phyloP scores from a whole-genome alignment of 2,329 filamentous ascomycete genomes.

The Fusarium xyrophilum region DNA sequence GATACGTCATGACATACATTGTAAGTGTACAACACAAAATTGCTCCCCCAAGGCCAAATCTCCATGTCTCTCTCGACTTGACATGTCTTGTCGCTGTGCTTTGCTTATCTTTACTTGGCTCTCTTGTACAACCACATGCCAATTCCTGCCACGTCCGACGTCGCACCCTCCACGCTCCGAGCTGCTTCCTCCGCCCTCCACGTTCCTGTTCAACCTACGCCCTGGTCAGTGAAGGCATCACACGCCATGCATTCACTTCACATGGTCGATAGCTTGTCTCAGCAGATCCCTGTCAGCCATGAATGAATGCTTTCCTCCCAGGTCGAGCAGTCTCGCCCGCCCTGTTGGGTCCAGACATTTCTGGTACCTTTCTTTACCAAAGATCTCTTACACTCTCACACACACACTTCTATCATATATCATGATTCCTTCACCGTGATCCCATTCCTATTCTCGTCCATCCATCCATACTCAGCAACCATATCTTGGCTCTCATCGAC shows the following conservation, averaged over 20 bases:
- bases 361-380: constrained; percentile 19
- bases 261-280: constrained; percentile 25
- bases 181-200: constrained; percentile 28
- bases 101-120: not conserved
- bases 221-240: constrained; percentile 30
- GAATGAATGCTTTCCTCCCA: constrained; percentile 8
- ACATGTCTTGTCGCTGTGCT: not conserved
- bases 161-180: constrained; percentile 28
- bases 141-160: constrained; percentile 37
- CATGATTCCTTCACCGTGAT: constrained; percentile 10
- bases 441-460: constrained; percentile 14
- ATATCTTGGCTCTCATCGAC: constrained; percentile 39
- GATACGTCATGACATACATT: constrained; percentile 52
- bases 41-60: constrained; percentile 20
- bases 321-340: constrained; percentile 15
- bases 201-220: constrained; percentile 32
- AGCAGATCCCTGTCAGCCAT: constrained; percentile 25
- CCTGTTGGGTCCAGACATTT: constrained; percentile 29
- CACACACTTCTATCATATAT: constrained; percentile 25
- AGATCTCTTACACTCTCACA: constrained; percentile 16
- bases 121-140: constrained; percentile 31
- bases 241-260: constrained; percentile 34
- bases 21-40: constrained; percentile 44
- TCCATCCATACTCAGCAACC: constrained; percentile 8
- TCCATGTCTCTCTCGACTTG: constrained; percentile 14